Conservation (phyloP, 495 filamentous ascomycete species). For the Apiosordaria backusii region DNA sequence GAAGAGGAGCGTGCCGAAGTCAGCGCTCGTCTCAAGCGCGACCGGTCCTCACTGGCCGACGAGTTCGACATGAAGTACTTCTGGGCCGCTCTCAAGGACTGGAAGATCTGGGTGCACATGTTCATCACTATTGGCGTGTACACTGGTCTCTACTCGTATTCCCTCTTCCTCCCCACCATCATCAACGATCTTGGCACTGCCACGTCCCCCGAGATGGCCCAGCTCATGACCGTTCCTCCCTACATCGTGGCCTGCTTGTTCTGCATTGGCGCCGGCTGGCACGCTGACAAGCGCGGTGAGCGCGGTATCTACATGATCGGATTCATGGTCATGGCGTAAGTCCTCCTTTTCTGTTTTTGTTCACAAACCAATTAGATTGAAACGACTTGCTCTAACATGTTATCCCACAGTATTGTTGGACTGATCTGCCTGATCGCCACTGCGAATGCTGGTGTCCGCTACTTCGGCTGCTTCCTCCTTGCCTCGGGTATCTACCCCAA, state of each 20-base stretch:
- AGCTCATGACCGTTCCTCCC: constrained; percentile 61
- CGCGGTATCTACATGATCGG: constrained; percentile 59
- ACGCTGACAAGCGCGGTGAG: constrained; percentile 50
- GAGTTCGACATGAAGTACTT: constrained; percentile 70
- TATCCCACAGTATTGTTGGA: constrained; percentile 47
- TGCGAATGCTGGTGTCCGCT: constrained; percentile 56
- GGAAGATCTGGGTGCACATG: constrained; percentile 68
- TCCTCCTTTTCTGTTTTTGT: background rate
- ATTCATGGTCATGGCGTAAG: constrained; percentile 40
- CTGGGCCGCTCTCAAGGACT: constrained; percentile 68
- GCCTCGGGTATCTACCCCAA: constrained; percentile 68
- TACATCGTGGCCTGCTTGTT: constrained; percentile 50
- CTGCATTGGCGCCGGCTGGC: constrained; percentile 50
- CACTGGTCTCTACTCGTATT: constrained; percentile 63
- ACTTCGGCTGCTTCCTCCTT: constrained; percentile 68
- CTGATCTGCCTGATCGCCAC: constrained; percentile 62
- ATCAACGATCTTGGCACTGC: constrained; percentile 53
- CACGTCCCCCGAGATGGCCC: constrained; percentile 51
- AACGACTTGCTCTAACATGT: constrained; percentile 26
- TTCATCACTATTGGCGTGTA: constrained; percentile 49
- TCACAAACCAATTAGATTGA: background rate
- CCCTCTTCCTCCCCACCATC: constrained; percentile 65
- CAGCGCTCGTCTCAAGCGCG: constrained; percentile 58
- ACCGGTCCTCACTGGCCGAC: constrained; percentile 74
- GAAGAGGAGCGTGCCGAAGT: constrained; percentile 65